phyloP scores from a whole-genome alignment of 352 stramenopile species.

The Pythium biforme region DNA sequence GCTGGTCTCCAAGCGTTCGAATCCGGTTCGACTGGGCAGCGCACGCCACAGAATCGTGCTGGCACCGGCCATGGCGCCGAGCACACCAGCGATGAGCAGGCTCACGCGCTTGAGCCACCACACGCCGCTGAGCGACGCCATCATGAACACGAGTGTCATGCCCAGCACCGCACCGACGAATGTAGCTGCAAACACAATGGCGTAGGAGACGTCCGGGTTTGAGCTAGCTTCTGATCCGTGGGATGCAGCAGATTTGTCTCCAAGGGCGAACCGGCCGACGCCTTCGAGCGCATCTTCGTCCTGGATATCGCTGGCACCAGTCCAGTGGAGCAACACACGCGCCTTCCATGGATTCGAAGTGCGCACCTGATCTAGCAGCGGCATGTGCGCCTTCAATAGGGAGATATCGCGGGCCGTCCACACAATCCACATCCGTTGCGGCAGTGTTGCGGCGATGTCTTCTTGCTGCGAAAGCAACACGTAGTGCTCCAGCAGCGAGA shows the following conservation, averaged over 20 bases:
- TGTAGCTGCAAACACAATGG: constrained; percentile 14
- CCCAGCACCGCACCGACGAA: constrained; percentile 9
- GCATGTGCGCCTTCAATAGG: constrained; percentile 17
- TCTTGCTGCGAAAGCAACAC: constrained; percentile 33
- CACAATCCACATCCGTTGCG: constrained; percentile 23
- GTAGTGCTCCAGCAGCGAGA: constrained; percentile 61
- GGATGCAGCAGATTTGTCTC: neutral
- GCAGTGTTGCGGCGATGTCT: neutral
- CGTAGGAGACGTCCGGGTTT: neutral
- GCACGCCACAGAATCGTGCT: constrained; percentile 21
- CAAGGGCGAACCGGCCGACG: neutral
- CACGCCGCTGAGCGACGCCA: neutral
- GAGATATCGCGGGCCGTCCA: constrained; percentile 26
- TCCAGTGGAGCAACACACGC: constrained; percentile 19
- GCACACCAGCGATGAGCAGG: constrained; percentile 5
- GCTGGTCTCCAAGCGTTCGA: constrained; percentile 15
- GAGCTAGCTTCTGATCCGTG: neutral
- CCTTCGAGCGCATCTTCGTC: constrained; percentile 1
- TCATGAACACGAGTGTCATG: constrained; percentile 21
- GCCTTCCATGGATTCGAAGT: constrained; percentile 16
- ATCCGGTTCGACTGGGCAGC: constrained; percentile 11
- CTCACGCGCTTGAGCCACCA: constrained; percentile 28
- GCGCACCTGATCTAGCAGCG: constrained; percentile 18
- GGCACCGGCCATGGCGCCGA: constrained; percentile 17
- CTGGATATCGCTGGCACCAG: neutral